These are phyloP conservation scores for Pseudogymnoascus sp. DNA, from an alignment of 2,329 filamentous ascomycete genomes.

Conservation along the genomic window DNA sequence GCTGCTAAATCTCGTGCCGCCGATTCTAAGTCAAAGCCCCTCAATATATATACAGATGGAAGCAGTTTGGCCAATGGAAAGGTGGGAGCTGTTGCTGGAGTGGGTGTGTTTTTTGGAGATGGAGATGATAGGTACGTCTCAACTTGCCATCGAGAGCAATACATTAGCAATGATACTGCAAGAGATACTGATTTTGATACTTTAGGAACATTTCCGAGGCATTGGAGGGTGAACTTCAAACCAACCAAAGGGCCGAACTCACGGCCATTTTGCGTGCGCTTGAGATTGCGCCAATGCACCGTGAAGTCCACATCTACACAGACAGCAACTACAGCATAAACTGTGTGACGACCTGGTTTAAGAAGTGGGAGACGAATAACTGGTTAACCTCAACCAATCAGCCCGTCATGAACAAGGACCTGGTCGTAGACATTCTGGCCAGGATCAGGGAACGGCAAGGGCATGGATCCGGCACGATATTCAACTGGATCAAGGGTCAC, in stretches of 20 bases:
- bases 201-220: constrained; percentile 43
- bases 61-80: constrained; percentile 52
- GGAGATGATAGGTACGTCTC: constrained; percentile 42
- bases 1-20: constrained; percentile 15
- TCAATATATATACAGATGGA: constrained; percentile 54
- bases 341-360: constrained; percentile 77
- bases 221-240: constrained; percentile 47
- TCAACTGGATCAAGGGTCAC: constrained; percentile 90
- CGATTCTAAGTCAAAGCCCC: constrained; percentile 18
- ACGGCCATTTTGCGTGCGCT: constrained; percentile 79
- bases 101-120: constrained; percentile 55
- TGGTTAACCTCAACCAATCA: constrained; percentile 69
- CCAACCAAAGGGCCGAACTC: constrained; percentile 93
- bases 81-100: constrained; percentile 45
- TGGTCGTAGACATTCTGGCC: constrained; percentile 63
- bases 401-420: constrained; percentile 76
- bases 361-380: constrained; percentile 62
- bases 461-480: constrained; percentile 53
- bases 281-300: constrained; percentile 59
- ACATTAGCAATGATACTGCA: background rate
- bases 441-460: constrained; percentile 61
- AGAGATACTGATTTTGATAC: constrained; percentile 8
- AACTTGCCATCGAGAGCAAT: background rate
- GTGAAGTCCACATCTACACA: constrained; percentile 68
- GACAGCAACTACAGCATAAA: constrained; percentile 89